Evolutionary conservation across 2,329 filamentous ascomycete species (phyloP).

Genomic region (Coleophoma cylindrospora): DNA sequence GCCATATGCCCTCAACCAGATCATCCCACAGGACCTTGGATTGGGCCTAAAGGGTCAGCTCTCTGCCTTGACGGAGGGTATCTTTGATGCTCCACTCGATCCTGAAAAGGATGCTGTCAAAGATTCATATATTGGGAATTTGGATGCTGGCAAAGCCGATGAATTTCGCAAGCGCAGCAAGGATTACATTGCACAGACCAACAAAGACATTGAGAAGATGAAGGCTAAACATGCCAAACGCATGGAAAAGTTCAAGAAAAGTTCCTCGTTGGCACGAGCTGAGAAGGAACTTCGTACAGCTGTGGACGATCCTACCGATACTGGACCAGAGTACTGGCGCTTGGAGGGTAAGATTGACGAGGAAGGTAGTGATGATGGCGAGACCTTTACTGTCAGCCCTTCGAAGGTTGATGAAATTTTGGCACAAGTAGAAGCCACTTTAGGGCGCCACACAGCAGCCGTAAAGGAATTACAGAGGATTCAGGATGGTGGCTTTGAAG

Average conservation of each 20-base stretch:
- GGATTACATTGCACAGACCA: conserved; percentile 66
- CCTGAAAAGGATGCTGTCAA: conserved; percentile 40
- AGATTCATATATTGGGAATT: conserved; percentile 57
- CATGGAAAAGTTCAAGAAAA: conserved; percentile 69
- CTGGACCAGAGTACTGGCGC: conserved; percentile 56
- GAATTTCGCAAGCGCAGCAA: conserved; percentile 78
- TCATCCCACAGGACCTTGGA: conserved; percentile 81
- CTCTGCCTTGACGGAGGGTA: conserved; percentile 73
- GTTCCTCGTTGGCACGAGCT: conserved; percentile 64
- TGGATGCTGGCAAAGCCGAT: conserved; percentile 73
- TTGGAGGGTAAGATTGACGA: conserved; percentile 53
- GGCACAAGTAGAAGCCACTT: conserved; percentile 64
- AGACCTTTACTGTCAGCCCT: conserved; percentile 24
- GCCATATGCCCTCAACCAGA: conserved; percentile 79
- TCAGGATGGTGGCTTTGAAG: conserved; percentile 71
- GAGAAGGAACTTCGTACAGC: conserved; percentile 71
- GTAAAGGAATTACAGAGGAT: conserved; percentile 65
- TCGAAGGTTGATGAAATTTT: conserved; percentile 66
- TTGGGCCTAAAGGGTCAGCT: conserved; percentile 82
- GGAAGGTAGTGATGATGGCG: conserved; percentile 36
- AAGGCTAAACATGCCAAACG: conserved; percentile 72
- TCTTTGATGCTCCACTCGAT: conserved; percentile 65
- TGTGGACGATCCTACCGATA: conserved; percentile 47
- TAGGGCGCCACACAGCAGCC: conserved; percentile 61
- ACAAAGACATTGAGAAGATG: conserved; percentile 80